phyloP scores from a whole-genome alignment of 768 basidiomycete genomes.

The Fomitopsis serialis region DNA sequence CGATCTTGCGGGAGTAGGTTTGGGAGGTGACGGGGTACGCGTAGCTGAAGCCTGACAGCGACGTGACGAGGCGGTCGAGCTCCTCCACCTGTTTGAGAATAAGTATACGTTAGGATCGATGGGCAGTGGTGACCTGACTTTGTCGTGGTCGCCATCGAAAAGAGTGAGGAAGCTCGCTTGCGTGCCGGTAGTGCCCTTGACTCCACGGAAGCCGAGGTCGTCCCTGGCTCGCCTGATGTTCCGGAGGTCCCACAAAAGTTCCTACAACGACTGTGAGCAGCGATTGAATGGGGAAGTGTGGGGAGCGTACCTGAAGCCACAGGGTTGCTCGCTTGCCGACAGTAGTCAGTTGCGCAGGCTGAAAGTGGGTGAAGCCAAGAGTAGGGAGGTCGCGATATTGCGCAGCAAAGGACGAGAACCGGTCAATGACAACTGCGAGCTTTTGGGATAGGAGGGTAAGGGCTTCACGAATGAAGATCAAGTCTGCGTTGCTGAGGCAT shows the following conservation, averaged over 20 bases:
- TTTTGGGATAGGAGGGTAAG: constrained; percentile 81
- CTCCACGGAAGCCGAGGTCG: constrained; percentile 95
- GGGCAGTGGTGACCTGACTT: constrained; percentile 37
- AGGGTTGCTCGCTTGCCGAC: constrained; percentile 95
- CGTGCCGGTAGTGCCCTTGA: constrained; percentile 99
- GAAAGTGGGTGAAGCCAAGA: constrained; percentile 97
- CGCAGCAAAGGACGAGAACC: constrained; percentile 78
- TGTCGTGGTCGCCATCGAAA: constrained; percentile 93
- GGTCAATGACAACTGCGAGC: constrained; percentile 85
- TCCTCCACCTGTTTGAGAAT: constrained; percentile 60
- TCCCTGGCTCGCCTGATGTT: constrained; percentile 86
- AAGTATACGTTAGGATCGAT: not conserved
- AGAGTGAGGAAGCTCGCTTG: constrained; percentile 93
- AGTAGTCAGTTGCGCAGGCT: constrained; percentile 96
- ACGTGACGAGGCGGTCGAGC: constrained; percentile 84
- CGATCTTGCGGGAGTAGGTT: constrained; percentile 98
- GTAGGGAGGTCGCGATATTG: constrained; percentile 88
- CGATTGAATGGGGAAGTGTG: not conserved
- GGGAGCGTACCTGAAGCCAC: constrained; percentile 77
- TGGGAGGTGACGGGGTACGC: constrained; percentile 98
- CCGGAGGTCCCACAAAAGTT: constrained; percentile 93
- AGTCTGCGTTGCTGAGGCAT: constrained; percentile 86
- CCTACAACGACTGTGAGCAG: constrained; percentile 34
- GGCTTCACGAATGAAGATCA: constrained; percentile 91
- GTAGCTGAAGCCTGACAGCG: constrained; percentile 87